Evolutionary conservation across 2,329 filamentous ascomycete species (phyloP).

Genomic region (Penicillium thymicola): DNA sequence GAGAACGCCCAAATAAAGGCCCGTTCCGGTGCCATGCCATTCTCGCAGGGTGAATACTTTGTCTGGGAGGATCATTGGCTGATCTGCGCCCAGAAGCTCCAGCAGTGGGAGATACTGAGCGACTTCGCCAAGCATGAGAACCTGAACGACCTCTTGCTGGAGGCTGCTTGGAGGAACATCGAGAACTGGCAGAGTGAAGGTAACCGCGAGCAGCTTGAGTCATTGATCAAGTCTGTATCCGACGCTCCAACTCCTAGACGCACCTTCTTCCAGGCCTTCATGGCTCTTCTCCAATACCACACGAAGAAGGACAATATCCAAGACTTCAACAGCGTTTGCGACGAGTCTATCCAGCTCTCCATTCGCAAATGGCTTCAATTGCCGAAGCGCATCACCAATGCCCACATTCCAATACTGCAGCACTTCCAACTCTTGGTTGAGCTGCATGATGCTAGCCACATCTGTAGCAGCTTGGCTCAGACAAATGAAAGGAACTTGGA

Average conservation of each 20-base stretch:
- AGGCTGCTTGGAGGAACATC: conserved; percentile 92
- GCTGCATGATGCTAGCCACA: conserved; percentile 93
- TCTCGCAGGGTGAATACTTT: conserved; percentile 96
- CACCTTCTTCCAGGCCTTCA: conserved; percentile 98
- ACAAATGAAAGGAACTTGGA: conserved; percentile 86
- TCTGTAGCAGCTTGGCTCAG: conserved; percentile 82
- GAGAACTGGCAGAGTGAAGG: conserved; percentile 90
- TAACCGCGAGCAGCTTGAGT: conserved; percentile 84
- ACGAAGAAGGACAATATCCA: conserved; percentile 74
- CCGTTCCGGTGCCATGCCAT: conserved; percentile 89
- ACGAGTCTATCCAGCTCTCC: conserved; percentile 94
- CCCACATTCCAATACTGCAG: conserved; percentile 90
- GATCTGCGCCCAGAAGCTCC: conserved; percentile 92
- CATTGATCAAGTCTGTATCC: conserved; percentile 93
- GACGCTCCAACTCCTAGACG: conserved; percentile 92
- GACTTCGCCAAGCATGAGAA: conserved; percentile 99
- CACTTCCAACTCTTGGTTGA: conserved; percentile 98
- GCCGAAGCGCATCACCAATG: conserved; percentile 88
- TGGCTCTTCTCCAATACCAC: conserved; percentile 91
- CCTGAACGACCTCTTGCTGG: conserved; percentile 89
- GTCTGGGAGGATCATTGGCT: conserved; percentile 99
- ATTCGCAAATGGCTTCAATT: conserved; percentile 99
- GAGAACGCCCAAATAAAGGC: conserved; percentile 97
- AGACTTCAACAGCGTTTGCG: conserved; percentile 86
- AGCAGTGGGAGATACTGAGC: conserved; percentile 97